Conservation (phyloP, 2,329 filamentous ascomycete genomes). For the Myriosclerotinia duriaeana region DNA sequence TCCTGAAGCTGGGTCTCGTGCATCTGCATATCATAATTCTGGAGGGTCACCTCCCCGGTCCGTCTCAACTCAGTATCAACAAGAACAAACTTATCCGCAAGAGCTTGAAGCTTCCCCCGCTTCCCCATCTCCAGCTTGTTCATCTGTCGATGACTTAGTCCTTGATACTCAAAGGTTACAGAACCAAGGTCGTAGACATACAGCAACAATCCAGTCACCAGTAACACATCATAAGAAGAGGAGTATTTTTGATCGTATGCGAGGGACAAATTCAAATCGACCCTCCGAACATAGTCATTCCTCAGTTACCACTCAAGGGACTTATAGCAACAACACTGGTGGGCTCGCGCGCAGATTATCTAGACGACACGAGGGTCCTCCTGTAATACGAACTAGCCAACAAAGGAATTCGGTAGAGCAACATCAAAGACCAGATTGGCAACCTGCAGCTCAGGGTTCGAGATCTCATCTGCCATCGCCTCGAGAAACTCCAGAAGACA, state of each 20-base stretch:
- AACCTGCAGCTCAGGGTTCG: constrained; percentile 40
- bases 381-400: constrained; percentile 45
- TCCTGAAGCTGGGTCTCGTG: constrained; percentile 30
- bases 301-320: constrained; percentile 22
- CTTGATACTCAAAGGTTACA: constrained; percentile 32
- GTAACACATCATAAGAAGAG: constrained; percentile 37
- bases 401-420: constrained; percentile 44
- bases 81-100: constrained; percentile 32
- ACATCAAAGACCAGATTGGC: constrained; percentile 42
- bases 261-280: constrained; percentile 32
- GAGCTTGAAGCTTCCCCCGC: constrained; percentile 27
- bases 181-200: constrained; percentile 27
- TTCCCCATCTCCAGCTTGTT: constrained; percentile 26
- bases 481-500: constrained; percentile 36
- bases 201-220: constrained; percentile 29
- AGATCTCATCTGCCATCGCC: constrained; percentile 37
- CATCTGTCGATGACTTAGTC: constrained; percentile 37
- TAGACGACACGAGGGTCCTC: constrained; percentile 54
- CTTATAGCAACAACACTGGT: constrained; percentile 49
- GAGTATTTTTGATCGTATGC: constrained; percentile 39
- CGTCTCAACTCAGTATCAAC: constrained; percentile 31
- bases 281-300: constrained; percentile 32
- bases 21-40: constrained; percentile 33
- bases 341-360: constrained; percentile 56
- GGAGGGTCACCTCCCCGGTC: constrained; percentile 34